Evolutionary conservation across 257 asterid genomes (phyloP).

Genomic region (Solanum paucissectum): DNA sequence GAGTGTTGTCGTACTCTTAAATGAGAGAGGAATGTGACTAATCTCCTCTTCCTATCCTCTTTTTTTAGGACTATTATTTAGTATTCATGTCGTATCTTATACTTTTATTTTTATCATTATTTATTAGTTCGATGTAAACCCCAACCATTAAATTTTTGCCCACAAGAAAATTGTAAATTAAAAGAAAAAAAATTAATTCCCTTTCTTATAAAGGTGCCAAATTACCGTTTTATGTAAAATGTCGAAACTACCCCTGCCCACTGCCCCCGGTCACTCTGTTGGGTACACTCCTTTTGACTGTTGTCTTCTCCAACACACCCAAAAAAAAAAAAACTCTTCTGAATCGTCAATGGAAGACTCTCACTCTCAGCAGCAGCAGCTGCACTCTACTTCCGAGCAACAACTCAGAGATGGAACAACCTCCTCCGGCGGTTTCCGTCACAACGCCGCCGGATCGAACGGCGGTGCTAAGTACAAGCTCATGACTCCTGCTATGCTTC

Average conservation of each 20-base stretch:
- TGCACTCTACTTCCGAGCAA: not conserved
- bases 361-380: not conserved
- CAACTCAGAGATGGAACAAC: not conserved
- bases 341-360: constrained; percentile 12
- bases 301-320: not conserved
- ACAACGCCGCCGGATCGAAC: not conserved
- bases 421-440: not conserved
- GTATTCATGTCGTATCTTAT: too few relatives aligned
- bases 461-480: constrained; percentile 68
- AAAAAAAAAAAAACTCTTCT: not conserved
- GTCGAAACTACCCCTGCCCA: not conserved
- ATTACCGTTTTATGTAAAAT: not conserved
- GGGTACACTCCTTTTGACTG: constrained; percentile 3
- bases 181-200: not conserved
- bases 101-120: too few relatives aligned
- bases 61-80: not conserved
- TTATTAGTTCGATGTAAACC: not conserved
- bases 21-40: not conserved
- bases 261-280: not conserved
- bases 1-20: not conserved
- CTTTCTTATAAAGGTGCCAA: not conserved
- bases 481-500: constrained; percentile 95
- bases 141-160: not conserved
- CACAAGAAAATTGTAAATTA: not conserved
- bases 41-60: not conserved